These are phyloP conservation scores for Phytophthora boehmeriae DNA, from an alignment of 352 stramenopile species.

Conservation along the genomic window DNA sequence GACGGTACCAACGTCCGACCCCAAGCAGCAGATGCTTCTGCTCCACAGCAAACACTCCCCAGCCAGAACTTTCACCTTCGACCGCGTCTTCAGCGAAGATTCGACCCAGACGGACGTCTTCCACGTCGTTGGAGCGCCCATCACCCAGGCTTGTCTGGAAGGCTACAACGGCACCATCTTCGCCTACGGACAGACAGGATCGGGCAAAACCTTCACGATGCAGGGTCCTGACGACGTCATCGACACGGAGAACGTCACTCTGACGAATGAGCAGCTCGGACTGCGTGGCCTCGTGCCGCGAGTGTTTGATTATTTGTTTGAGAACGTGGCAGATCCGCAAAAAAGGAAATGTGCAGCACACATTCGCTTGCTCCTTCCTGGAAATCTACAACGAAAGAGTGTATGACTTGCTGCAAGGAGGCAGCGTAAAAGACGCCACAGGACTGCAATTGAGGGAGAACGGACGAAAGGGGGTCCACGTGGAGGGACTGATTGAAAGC, in stretches of 20 bases:
- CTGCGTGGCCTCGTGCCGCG: slow-evolving; percentile 76
- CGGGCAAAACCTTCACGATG: slow-evolving; percentile 89
- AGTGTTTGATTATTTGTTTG: slow-evolving; percentile 86
- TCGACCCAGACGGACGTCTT: slow-evolving; percentile 94
- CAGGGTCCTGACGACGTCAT: slow-evolving; percentile 78
- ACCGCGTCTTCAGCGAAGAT: slow-evolving; percentile 90
- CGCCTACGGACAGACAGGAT: slow-evolving; percentile 85
- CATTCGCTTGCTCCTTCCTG: slow-evolving; percentile 88
- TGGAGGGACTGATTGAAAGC: slow-evolving; percentile 80
- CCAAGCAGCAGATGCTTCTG: slow-evolving; percentile 61
- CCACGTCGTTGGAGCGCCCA: slow-evolving; percentile 80
- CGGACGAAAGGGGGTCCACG: slow-evolving; percentile 73
- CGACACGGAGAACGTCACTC: slow-evolving; percentile 35
- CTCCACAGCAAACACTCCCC: slow-evolving; percentile 56
- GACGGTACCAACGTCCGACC: slow-evolving; percentile 46
- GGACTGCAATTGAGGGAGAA: slow-evolving; percentile 78
- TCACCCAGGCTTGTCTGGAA: slow-evolving; percentile 78
- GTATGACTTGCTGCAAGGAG: slow-evolving; percentile 89
- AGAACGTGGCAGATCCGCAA: slow-evolving; percentile 40
- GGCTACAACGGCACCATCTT: slow-evolving; percentile 91
- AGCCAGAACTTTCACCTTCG: slow-evolving; percentile 89
- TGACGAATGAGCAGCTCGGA: slow-evolving; percentile 39
- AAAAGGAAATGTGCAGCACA: slow-evolving; percentile 55
- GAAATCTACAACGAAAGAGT: slow-evolving; percentile 97
- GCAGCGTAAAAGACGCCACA: slow-evolving; percentile 53